Percentiles rank a stretch among this genome's conserved stretches.
These are phyloP conservation scores for Mycena maculata DNA, from an alignment of 768 basidiomycete genomes.

Conservation along the genomic window DNA sequence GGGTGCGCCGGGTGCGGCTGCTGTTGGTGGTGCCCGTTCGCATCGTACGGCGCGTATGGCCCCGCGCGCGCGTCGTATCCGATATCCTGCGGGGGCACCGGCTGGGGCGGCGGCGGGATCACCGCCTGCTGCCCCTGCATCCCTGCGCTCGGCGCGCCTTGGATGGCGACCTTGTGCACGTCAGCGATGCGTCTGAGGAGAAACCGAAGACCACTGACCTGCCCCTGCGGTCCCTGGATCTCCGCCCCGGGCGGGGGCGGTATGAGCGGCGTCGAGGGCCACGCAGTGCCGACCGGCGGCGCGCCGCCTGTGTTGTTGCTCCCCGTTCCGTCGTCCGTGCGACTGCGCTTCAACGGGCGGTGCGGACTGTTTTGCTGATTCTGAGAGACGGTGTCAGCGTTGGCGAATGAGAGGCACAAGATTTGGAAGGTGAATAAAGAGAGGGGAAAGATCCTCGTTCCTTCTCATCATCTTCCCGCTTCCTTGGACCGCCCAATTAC, in stretches of 20 bases:
- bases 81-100: slow-evolving; percentile 27
- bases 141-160: neutral
- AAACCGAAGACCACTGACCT: neutral
- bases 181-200: neutral
- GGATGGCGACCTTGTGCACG: neutral
- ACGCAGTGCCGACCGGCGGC: slow-evolving; percentile 34
- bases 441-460: too few species aligned
- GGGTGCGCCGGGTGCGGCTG: slow-evolving; percentile 42
- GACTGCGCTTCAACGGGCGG: slow-evolving; percentile 51
- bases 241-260: slow-evolving; percentile 37
- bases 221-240: slow-evolving; percentile 28
- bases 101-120: slow-evolving; percentile 38
- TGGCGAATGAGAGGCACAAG: too few species aligned
- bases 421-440: too few species aligned
- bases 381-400: slow-evolving; percentile 27
- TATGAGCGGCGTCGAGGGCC: slow-evolving; percentile 32
- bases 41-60: slow-evolving; percentile 35
- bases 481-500: too few species aligned
- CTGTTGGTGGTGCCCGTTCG: slow-evolving; percentile 34
- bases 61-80: slow-evolving; percentile 28
- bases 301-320: slow-evolving; percentile 40
- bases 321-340: slow-evolving; percentile 47
- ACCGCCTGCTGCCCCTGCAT: slow-evolving; percentile 26
- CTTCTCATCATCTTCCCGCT: too few species aligned
- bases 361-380: neutral